Base-by-base conservation (phyloP, 140 eudicot species). In the Erigeron philadelphicus region DNA sequence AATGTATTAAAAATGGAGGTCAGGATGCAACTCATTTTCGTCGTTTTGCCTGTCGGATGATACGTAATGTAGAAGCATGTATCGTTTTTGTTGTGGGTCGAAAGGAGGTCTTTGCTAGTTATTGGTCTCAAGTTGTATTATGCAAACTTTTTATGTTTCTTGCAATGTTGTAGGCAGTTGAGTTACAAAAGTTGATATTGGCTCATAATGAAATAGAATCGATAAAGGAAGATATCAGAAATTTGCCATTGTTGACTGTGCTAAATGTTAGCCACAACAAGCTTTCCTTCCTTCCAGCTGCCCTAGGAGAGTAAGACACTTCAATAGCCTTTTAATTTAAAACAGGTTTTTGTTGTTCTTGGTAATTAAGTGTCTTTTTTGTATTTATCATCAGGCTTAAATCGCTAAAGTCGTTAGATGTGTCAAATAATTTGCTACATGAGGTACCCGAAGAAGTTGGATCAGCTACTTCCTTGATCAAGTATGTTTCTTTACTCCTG, bases 171-270 rank as follows among this genome's bases (percentile, higher is more conserved):
- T 78, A 92, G 98, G 95, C 90, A n/a, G 98, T 93, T 72, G 98
- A 89, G 83, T 80, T 93, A 40, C 98, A 93, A 70, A 93, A 93
- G 88, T 86, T 93, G 66, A 93, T 93, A 73, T 78, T 93, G 76
- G 98, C 98, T 67, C 98, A 93, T 79, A 93, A 93, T 41, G 83
- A 86, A 10, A 89, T 93, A 18, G 86, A 86, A 75, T 69, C 67
- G 41, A 64, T 93, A 48, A 88, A 85, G 78, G 96, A 93, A 64
- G 96, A 93, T 66, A 68, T 93, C 42, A 86, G 84, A 80, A 93
- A 89, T 68, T 79, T 93, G 79, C 90, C 93, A 11, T 57, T 78
- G 52, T 66, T 93, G 52, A 5, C 84, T 4, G 96, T 93, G 45
- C 64, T 93, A 60, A 93, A 93, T 84, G 70, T 93, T 64, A 84